Evolutionary conservation across 139 green algal genomes (phyloP).

Genomic region (Chlamydomonas eustigma): DNA sequence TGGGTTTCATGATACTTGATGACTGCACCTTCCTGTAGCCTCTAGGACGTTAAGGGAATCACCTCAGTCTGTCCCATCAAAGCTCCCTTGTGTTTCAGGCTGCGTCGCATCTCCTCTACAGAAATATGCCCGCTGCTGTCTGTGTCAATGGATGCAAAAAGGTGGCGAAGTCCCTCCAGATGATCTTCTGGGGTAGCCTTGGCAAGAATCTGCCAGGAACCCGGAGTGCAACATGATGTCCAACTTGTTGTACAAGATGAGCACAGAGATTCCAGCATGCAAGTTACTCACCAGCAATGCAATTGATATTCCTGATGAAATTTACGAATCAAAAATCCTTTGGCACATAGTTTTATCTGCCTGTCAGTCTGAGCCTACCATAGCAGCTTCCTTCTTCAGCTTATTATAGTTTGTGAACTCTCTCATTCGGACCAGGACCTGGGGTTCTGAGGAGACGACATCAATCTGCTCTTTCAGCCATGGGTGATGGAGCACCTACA

Average conservation of each 20-base stretch:
- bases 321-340: too few species aligned
- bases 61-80: not conserved
- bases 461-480: conserved; percentile 86
- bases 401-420: conserved; percentile 8
- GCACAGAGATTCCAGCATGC: too few species aligned
- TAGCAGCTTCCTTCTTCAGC: not conserved
- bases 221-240: too few species aligned
- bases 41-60: too few species aligned
- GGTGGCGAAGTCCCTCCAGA: conserved; percentile 79
- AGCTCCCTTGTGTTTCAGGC: not conserved
- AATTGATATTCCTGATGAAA: too few species aligned
- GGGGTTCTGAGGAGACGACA: conserved; percentile 56
- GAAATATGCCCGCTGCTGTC: conserved; percentile 90
- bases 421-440: conserved; percentile 75
- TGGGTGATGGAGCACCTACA: conserved; percentile 71
- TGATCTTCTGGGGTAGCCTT: conserved; percentile 48
- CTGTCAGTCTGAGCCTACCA: not conserved
- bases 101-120: conserved; percentile 69
- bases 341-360: too few species aligned
- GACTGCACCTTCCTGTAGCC: too few species aligned
- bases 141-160: conserved; percentile 86
- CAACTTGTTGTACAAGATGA: too few species aligned
- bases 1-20: too few species aligned
- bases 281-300: too few species aligned
- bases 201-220: not conserved